These are phyloP conservation scores for Fusarium acutatum DNA, from an alignment of 2,329 filamentous ascomycete species.

Conservation along the genomic window DNA sequence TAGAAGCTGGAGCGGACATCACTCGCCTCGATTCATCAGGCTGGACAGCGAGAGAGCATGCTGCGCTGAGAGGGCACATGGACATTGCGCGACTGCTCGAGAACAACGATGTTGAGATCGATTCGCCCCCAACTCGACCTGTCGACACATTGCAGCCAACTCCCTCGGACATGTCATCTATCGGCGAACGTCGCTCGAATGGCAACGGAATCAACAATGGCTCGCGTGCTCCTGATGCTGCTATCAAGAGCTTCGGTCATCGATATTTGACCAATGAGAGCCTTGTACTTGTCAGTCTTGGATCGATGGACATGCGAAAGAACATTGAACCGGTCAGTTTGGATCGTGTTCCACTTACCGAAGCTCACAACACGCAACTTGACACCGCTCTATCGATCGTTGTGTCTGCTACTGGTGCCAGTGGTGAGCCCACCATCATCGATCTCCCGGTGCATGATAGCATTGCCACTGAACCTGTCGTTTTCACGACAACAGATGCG, in stretches of 20 bases:
- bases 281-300: conserved; percentile 90
- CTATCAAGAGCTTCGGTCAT: conserved; percentile 95
- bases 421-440: conserved; percentile 86
- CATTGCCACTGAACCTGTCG: conserved; percentile 90
- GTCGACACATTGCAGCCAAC: conserved; percentile 34
- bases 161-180: conserved; percentile 63
- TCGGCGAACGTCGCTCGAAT: conserved; percentile 67
- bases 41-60: conserved; percentile 95
- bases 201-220: conserved; percentile 56
- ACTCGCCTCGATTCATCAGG: conserved; percentile 83
- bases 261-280: conserved; percentile 90
- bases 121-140: conserved; percentile 26
- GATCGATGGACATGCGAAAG: conserved; percentile 94
- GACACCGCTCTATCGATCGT: conserved; percentile 94
- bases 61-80: conserved; percentile 87
- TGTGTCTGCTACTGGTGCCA: conserved; percentile 84
- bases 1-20: conserved; percentile 80
- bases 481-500: conserved; percentile 82
- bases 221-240: conserved; percentile 73
- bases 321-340: conserved; percentile 81
- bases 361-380: conserved; percentile 91
- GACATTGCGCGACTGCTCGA: conserved; percentile 77
- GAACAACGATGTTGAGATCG: conserved; percentile 53
- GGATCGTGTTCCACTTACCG: conserved; percentile 85
- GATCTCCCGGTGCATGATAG: conserved; percentile 95